Base-by-base conservation (phyloP, 1,284 basidiomycete genomes). In the Puccinia sorghi region DNA sequence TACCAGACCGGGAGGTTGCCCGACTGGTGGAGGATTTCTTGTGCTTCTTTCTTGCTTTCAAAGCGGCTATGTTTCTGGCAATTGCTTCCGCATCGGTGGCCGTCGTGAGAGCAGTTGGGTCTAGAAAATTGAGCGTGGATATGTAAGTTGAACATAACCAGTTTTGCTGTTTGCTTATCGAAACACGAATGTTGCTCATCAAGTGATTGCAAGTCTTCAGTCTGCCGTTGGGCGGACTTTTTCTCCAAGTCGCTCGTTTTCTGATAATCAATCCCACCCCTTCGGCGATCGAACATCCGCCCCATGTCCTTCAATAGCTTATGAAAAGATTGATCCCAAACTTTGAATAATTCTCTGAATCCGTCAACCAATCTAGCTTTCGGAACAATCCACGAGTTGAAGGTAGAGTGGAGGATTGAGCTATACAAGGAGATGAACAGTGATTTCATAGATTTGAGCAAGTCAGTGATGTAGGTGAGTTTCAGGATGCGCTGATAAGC, bases 391-490 rank as follows among this genome's bases (percentile, higher is more conserved):
- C 32, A 82, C 15, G 86, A 82, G 15, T 71, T 79, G 27, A 82
- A 77, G 52, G 82, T 66, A 3, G 52, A 75, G 22, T 77, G 54
- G n/a, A 83, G 71, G 1, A 79, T 71, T 13, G 79, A 72, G 20
- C 80, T 88, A 83, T 93, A 96, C 76, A 92, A 88, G 83, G 93
- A 90, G 81, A 95, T 86, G 84, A 97, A 97, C 43, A 95, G 87
- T 0, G 89, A 87, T 84, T 93, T 94, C 82, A 94, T 87, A 5
- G 92, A 89, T 32, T 87, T 86, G 20, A 97, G 88, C 7, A 99
- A 89, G 64, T 94, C 91, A 0, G 96, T 93, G 78, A 98, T 91
- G 84, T 99, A 99, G 11, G 93, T 91, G 32, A 99, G 88, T 81
- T 97, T 95, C 20, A 99, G 88, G 80, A 99, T 94, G 63, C 96